These are phyloP conservation scores for Lobosporangium transversale DNA, from an alignment of 192 early-diverging fungal species.

Conservation along the genomic window DNA sequence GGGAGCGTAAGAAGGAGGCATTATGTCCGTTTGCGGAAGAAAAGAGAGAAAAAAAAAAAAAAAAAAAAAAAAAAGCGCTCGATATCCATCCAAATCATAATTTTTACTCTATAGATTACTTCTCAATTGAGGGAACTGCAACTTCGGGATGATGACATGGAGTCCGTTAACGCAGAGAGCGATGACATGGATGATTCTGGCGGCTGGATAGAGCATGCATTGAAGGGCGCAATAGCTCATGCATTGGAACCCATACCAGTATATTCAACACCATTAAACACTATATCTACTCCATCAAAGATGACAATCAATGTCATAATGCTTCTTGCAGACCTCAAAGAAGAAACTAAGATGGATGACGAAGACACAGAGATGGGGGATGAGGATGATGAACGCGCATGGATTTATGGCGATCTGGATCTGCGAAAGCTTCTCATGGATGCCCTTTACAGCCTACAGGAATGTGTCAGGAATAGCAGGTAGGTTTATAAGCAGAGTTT, in stretches of 20 bases:
- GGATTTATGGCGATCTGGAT: slow-evolving; percentile 21
- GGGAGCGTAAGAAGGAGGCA: neutral
- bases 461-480: slow-evolving; percentile 21
- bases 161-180: neutral
- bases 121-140: slow-evolving; percentile 22
- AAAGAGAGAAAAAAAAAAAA: neutral
- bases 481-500: slow-evolving; percentile 1
- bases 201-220: slow-evolving; percentile 24
- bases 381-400: neutral
- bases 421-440: slow-evolving; percentile 6
- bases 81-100: neutral
- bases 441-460: slow-evolving; percentile 10
- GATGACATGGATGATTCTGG: neutral
- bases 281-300: neutral
- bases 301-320: slow-evolving; percentile 16
- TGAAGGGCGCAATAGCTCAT: slow-evolving; percentile 39
- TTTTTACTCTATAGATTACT: slow-evolving; percentile 12
- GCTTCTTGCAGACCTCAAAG: slow-evolving; percentile 17
- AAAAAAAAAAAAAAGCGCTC: neutral
- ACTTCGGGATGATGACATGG: slow-evolving; percentile 4
- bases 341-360: neutral
- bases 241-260: slow-evolving; percentile 15
- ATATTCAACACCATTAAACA: neutral
- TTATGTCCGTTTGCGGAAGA: neutral
- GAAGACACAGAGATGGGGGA: slow-evolving; percentile 8